Evolutionary conservation across 1,284 basidiomycete species (phyloP).

Genomic region (Papiliotrema flavescens): DNA sequence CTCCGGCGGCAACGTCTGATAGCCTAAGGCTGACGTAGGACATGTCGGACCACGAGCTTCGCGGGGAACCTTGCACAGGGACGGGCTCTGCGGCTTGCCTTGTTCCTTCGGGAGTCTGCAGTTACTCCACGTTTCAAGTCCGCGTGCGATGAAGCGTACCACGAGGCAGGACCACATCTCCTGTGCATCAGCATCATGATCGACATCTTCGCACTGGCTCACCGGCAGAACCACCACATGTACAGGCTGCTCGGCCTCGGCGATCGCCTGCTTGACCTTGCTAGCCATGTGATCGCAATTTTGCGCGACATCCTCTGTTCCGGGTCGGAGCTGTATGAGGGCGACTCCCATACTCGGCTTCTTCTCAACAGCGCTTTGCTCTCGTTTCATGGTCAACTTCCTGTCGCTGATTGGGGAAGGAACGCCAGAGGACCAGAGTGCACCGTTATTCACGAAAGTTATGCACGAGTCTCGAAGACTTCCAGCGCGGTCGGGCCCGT

Average conservation of each 20-base stretch:
- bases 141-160: neutral
- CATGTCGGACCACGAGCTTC: conserved; percentile 4
- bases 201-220: neutral
- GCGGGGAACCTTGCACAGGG: conserved; percentile 1
- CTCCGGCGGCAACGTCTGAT: conserved; percentile 68
- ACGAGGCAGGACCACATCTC: conserved; percentile 13
- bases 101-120: conserved; percentile 4
- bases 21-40: conserved; percentile 67
- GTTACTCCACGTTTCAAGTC: neutral
- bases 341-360: too few relatives aligned
- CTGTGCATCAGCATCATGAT: conserved; percentile 1
- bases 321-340: conserved; percentile 9
- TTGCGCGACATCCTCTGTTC: neutral
- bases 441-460: too few relatives aligned
- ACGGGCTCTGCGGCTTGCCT: conserved; percentile 9
- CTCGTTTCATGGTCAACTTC: too few relatives aligned
- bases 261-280: conserved; percentile 7
- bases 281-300: conserved; percentile 9
- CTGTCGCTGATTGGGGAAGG: too few relatives aligned
- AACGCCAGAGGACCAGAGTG: too few relatives aligned
- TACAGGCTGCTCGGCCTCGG: conserved; percentile 1
- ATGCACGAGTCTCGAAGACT: too few relatives aligned
- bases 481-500: too few relatives aligned
- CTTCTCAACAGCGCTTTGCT: too few relatives aligned
- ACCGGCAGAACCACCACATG: conserved; percentile 13